phyloP scores from a whole-genome alignment of 1,284 basidiomycete species.

The Mycena citricolor region DNA sequence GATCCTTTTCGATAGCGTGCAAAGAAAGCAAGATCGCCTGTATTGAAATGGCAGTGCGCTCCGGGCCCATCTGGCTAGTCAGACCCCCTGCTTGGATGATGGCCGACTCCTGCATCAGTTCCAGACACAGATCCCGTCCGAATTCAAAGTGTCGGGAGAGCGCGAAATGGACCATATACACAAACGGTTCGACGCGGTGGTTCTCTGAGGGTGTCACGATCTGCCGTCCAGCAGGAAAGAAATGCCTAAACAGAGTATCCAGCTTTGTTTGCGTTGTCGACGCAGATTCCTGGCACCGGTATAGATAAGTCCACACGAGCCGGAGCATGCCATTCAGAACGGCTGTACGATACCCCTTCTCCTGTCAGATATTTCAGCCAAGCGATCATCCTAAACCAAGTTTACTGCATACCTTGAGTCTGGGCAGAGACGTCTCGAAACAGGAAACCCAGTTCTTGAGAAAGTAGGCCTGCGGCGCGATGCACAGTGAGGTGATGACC shows the following conservation, averaged over 20 bases:
- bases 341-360: conserved; percentile 71
- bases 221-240: conserved; percentile 76
- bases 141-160: conserved; percentile 86
- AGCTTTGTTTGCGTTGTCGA: conserved; percentile 83
- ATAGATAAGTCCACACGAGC: conserved; percentile 92
- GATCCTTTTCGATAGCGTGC: conserved; percentile 71
- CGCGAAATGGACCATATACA: conserved; percentile 81
- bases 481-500: conserved; percentile 81
- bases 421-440: conserved; percentile 70
- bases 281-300: conserved; percentile 91
- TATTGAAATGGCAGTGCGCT: conserved; percentile 74
- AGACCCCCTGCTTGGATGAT: conserved; percentile 44
- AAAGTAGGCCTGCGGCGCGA: conserved; percentile 86
- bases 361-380: conserved; percentile 52
- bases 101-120: conserved; percentile 70
- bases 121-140: conserved; percentile 80
- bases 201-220: conserved; percentile 72
- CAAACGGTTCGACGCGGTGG: conserved; percentile 74
- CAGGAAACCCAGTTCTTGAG: conserved; percentile 77
- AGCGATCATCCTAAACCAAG: conserved; percentile 2
- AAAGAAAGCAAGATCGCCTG: conserved; percentile 80
- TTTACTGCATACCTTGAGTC: conserved; percentile 66
- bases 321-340: conserved; percentile 85
- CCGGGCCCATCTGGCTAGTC: conserved; percentile 56
- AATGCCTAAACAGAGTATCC: conserved; percentile 74